phyloP scores from a whole-genome alignment of 768 basidiomycete genomes.

The Lentinus tigrinus region DNA sequence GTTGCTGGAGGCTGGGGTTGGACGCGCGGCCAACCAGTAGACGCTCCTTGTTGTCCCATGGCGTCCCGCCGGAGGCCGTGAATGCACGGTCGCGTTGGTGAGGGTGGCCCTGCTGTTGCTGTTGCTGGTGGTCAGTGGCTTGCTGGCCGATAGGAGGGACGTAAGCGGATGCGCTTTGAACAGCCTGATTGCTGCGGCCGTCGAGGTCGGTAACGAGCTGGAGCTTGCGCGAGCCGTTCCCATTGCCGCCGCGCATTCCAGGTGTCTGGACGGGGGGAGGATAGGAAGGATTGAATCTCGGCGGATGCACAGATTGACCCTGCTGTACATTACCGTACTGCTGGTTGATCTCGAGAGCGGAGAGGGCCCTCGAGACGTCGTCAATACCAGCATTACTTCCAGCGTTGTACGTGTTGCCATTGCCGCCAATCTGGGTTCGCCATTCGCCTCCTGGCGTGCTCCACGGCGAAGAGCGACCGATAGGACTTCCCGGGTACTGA shows the following conservation, averaged over 20 bases:
- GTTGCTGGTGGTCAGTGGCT: constrained; percentile 28
- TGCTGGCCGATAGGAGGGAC: constrained; percentile 38
- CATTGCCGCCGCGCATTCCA: constrained; percentile 40
- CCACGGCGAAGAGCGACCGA: constrained; percentile 71
- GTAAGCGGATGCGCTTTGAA: constrained; percentile 52
- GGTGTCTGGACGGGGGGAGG: constrained; percentile 47
- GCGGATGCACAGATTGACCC: constrained; percentile 62
- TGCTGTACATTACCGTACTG: constrained; percentile 32
- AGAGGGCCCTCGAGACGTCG: constrained; percentile 74
- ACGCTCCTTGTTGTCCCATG: constrained; percentile 71
- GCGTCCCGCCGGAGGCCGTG: constrained; percentile 35
- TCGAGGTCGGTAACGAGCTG: constrained; percentile 65
- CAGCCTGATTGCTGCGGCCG: constrained; percentile 58
- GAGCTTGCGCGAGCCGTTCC: constrained; percentile 43
- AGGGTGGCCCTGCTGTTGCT: constrained; percentile 32
- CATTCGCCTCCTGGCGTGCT: constrained; percentile 56
- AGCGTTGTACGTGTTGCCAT: constrained; percentile 14
- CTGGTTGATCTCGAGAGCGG: constrained; percentile 58
- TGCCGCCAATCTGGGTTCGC: constrained; percentile 43
- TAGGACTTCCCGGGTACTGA: constrained; percentile 52
- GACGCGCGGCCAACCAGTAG: constrained; percentile 55
- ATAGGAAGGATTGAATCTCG: constrained; percentile 60
- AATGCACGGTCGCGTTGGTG: constrained; percentile 35
- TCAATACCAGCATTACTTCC: constrained; percentile 50
- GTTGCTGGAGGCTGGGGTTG: constrained; percentile 68